A percentile compares a stretch with the other conserved stretches of the same genome.
Evolutionary conservation across 2,329 filamentous ascomycete genomes (phyloP).

Genomic region (Sporothrix dimorphospora): DNA sequence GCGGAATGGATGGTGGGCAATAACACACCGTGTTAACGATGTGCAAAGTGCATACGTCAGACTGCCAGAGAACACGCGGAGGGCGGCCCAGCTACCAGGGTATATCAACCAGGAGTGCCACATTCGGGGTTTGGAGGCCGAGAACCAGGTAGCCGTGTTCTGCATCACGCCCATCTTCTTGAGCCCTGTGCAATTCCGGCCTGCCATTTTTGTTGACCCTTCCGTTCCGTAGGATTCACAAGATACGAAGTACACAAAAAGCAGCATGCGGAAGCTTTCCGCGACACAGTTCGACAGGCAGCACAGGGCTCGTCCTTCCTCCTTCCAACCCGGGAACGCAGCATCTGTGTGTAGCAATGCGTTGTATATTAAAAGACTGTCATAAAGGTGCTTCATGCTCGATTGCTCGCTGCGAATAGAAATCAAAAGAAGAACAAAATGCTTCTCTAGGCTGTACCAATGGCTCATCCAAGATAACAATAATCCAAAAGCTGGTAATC

Average conservation of each 20-base stretch:
- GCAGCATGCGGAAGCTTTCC: conserved; percentile 12
- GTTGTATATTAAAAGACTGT: background rate
- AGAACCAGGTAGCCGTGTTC: background rate
- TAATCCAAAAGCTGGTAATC: background rate
- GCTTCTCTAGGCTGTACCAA: background rate
- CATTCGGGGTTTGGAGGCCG: background rate
- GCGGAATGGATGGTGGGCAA: background rate
- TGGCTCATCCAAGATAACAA: background rate
- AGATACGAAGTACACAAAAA: background rate
- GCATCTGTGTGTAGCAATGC: background rate
- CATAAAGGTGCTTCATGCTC: background rate
- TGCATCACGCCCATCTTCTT: background rate
- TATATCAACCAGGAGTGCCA: background rate
- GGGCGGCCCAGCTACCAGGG: background rate
- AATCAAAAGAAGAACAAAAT: background rate
- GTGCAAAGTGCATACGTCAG: background rate
- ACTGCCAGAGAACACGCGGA: background rate
- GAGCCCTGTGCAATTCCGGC: background rate
- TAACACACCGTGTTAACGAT: background rate
- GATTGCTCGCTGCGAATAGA: background rate
- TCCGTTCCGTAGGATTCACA: background rate
- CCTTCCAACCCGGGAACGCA: too few species aligned
- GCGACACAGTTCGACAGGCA: background rate
- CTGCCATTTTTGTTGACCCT: background rate
- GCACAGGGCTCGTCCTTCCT: background rate